These are phyloP conservation scores for Alternaria atra DNA, from an alignment of 2,329 filamentous ascomycete species.

Conservation along the genomic window DNA sequence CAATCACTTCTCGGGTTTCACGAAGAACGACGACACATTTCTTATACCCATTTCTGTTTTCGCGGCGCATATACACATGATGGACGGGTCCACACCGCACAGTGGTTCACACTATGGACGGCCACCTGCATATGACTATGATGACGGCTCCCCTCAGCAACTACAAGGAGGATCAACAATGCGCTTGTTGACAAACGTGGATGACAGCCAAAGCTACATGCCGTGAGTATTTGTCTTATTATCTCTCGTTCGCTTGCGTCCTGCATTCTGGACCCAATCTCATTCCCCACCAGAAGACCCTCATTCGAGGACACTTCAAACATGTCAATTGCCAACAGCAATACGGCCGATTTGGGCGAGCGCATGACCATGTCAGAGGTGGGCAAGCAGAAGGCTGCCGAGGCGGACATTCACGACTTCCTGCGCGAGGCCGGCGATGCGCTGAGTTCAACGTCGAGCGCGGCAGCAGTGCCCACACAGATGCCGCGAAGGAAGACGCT, in stretches of 20 bases:
- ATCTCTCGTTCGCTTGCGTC: conserved; percentile 37
- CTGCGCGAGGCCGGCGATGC: conserved; percentile 53
- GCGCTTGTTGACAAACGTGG: conserved; percentile 59
- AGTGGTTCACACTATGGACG: conserved; percentile 48
- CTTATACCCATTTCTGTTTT: conserved; percentile 4
- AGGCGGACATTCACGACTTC: conserved; percentile 55
- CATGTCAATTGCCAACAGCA: conserved; percentile 46
- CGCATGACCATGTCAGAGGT: conserved; percentile 36
- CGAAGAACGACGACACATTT: conserved; percentile 4
- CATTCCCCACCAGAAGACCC: conserved; percentile 36
- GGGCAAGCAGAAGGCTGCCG: conserved; percentile 43
- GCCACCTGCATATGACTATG: conserved; percentile 58
- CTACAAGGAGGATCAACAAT: conserved; percentile 57
- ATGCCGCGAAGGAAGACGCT: conserved; percentile 39
- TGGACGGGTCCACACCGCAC: conserved; percentile 49
- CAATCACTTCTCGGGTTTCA: conserved; percentile 18
- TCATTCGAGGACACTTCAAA: conserved; percentile 44
- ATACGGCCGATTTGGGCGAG: conserved; percentile 44
- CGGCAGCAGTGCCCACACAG: conserved; percentile 20
- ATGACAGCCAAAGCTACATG: conserved; percentile 54
- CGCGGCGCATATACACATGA: conserved; percentile 23
- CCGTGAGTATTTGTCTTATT: conserved; percentile 52
- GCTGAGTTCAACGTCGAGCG: conserved; percentile 30
- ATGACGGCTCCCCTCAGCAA: conserved; percentile 45
- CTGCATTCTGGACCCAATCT: conserved; percentile 32